Percentiles rank a stretch among this genome's conserved stretches.
Evolutionary conservation across 495 filamentous ascomycete species (phyloP).

Genomic region (Neurospora sublineolata): DNA sequence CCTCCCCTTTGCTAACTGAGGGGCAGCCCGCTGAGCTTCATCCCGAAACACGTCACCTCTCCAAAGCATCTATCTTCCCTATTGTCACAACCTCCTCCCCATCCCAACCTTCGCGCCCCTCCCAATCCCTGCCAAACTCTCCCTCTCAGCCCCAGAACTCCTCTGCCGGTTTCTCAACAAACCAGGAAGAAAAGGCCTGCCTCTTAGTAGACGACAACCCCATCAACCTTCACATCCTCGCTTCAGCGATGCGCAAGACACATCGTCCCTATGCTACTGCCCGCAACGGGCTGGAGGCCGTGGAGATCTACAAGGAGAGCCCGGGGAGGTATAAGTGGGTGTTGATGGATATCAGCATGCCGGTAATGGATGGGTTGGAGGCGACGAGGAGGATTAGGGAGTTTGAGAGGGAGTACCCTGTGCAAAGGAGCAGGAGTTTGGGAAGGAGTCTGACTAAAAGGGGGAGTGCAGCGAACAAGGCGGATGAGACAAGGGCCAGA

Average conservation of each 20-base stretch:
- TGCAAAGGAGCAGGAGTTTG: neutral
- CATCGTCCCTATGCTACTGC: conserved; percentile 41
- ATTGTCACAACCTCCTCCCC: neutral
- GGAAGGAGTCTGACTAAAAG: neutral
- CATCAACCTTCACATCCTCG: conserved; percentile 34
- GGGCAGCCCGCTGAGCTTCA: neutral
- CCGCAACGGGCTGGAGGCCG: conserved; percentile 45
- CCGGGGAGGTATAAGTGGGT: conserved; percentile 28
- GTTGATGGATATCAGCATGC: conserved; percentile 56
- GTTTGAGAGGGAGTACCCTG: conserved; percentile 33
- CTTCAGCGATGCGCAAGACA: conserved; percentile 44
- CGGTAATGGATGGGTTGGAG: conserved; percentile 55
- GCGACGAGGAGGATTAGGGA: conserved; percentile 51
- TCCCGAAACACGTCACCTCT: neutral
- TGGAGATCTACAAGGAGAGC: conserved; percentile 35
- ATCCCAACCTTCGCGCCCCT: neutral
- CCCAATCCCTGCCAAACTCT: neutral
- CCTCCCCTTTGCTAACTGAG: neutral
- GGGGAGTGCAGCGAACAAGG: neutral
- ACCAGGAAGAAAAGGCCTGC: conserved; percentile 3
- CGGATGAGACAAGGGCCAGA: neutral
- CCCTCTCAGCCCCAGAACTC: neutral
- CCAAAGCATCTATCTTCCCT: neutral
- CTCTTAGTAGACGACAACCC: conserved; percentile 36
- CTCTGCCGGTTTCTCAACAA: neutral